Percentiles rank a stretch among this genome's conserved stretches.
Evolutionary conservation across 257 asterid genomes (phyloP).

Genomic region (Apocynum venetum): DNA sequence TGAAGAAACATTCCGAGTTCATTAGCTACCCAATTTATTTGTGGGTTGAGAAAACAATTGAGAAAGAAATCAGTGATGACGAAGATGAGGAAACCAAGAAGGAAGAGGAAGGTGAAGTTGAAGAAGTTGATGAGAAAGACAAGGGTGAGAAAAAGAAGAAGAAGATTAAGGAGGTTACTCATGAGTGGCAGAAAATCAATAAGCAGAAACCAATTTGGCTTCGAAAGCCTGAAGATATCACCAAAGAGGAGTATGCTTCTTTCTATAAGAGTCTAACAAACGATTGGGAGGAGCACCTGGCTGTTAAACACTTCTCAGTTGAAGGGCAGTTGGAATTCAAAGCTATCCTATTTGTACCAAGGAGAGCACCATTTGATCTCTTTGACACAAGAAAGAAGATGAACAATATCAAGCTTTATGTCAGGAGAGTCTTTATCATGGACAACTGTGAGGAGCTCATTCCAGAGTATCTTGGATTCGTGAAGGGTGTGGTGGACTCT

Average conservation of each 20-base stretch:
- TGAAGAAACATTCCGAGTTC: constrained; percentile 48
- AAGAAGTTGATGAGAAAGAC: constrained; percentile 43
- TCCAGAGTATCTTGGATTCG: constrained; percentile 39
- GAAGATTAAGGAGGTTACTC: constrained; percentile 43
- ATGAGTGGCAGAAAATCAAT: constrained; percentile 42
- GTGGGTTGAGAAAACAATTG: constrained; percentile 42
- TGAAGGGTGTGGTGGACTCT: constrained; percentile 44
- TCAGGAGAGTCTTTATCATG: constrained; percentile 47
- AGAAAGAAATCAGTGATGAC: constrained; percentile 47
- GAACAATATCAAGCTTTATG: constrained; percentile 47
- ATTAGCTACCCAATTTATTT: constrained; percentile 47
- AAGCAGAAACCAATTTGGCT: constrained; percentile 51
- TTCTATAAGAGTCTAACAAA: constrained; percentile 49
- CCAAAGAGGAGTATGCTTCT: constrained; percentile 42
- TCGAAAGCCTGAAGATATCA: constrained; percentile 44
- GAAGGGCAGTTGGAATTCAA: constrained; percentile 47
- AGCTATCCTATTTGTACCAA: constrained; percentile 40
- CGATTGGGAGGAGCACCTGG: constrained; percentile 51
- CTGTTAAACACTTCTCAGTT: constrained; percentile 45
- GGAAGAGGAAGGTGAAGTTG: constrained; percentile 37
- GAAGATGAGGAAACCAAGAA: constrained; percentile 45
- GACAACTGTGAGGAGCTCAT: constrained; percentile 48
- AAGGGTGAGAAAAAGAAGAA: constrained; percentile 36
- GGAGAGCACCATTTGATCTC: constrained; percentile 42
- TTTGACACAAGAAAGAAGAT: constrained; percentile 37